Evolutionary conservation across 495 filamentous ascomycete genomes (phyloP), one percentile per base, ranked within the genome.

Genomic region (Articulospora tetracladia): DNA sequence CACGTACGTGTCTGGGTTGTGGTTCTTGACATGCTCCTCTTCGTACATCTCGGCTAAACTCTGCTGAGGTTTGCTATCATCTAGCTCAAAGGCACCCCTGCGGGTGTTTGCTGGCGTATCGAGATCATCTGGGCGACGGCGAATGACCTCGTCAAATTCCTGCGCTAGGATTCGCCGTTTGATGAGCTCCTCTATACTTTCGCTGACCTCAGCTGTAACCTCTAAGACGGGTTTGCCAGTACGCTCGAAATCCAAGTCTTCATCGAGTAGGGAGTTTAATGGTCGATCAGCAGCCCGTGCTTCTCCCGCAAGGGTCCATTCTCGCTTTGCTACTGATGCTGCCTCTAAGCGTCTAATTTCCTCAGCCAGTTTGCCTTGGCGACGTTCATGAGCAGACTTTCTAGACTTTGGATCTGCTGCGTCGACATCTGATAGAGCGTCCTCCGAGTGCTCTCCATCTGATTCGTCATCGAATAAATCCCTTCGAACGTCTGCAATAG

Each of bases 181-280:
- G 73, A 98, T 91, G 53, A 98, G 82, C 17, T 88, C 91, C 71
- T 98, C 94, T 56, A 98, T 95, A 56, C 87, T 87, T 71, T 97
- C 93, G 46, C 85, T 93, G 12, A 95, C 82, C 69, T 97, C 93
- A n/a, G 89, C 86, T 0, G 95, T 98, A 65, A 97, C 91, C 28
- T 97, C 89, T 3, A 93, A 91, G 0, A 97, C 87, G 0, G 94
- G 94, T 70, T 97, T 98, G 60, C 94, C 95, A n/a, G 89, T 83
- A 51, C 94, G 83, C 71, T 98, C 94, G 66, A 97, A 98, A 55
- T 98, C 94, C 15, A 98, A 80, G 61, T 97, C 92, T 73, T 98
- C 88, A 70, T 97, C 95, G 1, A 98, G 82, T 0, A 98, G 81
- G 0, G 93, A 96, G 72, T 98, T 98, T 19, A 92, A 59, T 0